phyloP scores from a whole-genome alignment of 768 basidiomycete species.

The Agaricus subrufescens region DNA sequence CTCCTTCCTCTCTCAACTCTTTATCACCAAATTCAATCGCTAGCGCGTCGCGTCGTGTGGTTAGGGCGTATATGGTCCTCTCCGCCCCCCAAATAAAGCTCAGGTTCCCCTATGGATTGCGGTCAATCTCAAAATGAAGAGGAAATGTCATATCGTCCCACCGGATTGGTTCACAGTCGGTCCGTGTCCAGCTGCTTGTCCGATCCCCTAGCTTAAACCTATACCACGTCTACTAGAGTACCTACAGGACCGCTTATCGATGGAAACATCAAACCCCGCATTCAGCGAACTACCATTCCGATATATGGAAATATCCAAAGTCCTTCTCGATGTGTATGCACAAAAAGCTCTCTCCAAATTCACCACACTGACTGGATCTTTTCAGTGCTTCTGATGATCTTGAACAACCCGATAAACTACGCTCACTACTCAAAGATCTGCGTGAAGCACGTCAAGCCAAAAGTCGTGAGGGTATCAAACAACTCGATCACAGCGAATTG shows the following conservation, averaged over 20 bases:
- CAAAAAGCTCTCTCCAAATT: neutral
- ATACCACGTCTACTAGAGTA: constrained; percentile 50
- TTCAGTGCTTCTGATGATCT: constrained; percentile 87
- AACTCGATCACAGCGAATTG: constrained; percentile 77
- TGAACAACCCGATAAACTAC: constrained; percentile 76
- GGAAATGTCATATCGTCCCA: constrained; percentile 88
- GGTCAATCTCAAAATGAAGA: constrained; percentile 87
- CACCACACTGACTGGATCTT: neutral
- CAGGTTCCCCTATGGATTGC: constrained; percentile 97
- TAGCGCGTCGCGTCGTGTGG: neutral
- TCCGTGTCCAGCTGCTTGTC: constrained; percentile 30
- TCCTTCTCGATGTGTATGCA: constrained; percentile 87
- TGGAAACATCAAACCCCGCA: constrained; percentile 67
- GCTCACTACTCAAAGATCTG: constrained; percentile 87
- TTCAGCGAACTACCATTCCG: constrained; percentile 85
- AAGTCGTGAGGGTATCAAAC: constrained; percentile 77
- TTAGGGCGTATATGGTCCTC: constrained; percentile 90
- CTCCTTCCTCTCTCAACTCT: constrained; percentile 7
- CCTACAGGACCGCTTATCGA: constrained; percentile 66
- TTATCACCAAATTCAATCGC: constrained; percentile 6
- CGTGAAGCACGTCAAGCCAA: constrained; percentile 95
- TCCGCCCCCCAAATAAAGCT: constrained; percentile 81
- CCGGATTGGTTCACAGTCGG: constrained; percentile 88
- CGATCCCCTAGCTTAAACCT: neutral
- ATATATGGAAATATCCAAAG: constrained; percentile 86